These are phyloP conservation scores for Pezicula rhizophila DNA, from an alignment of 2,329 filamentous ascomycete genomes.

Conservation along the genomic window DNA sequence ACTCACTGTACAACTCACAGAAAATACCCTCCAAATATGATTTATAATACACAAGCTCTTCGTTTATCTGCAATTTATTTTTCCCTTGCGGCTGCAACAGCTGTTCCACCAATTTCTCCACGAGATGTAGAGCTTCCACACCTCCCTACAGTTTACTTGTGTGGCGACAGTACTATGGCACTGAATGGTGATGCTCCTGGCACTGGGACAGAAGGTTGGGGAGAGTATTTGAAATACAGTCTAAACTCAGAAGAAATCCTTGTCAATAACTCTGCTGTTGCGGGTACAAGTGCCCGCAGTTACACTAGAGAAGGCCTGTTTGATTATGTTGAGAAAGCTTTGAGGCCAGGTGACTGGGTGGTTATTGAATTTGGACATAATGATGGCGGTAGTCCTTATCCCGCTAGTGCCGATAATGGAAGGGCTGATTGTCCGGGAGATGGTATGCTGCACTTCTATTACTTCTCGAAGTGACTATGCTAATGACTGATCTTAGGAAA, in stretches of 20 bases:
- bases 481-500: constrained; percentile 7
- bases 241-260: constrained; percentile 1
- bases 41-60: no score
- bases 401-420: constrained; percentile 51
- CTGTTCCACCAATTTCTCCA: no score
- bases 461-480: not conserved
- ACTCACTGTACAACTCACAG: no score
- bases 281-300: constrained; percentile 58
- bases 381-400: constrained; percentile 48
- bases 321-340: constrained; percentile 43
- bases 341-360: constrained; percentile 56
- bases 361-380: constrained; percentile 71
- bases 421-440: constrained; percentile 48
- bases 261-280: constrained; percentile 52
- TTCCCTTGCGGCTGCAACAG: no score
- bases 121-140: not conserved
- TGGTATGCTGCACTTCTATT: constrained; percentile 14
- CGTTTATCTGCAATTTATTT: no score
- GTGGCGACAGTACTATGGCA: constrained; percentile 16
- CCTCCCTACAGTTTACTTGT: constrained; percentile 4
- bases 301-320: constrained; percentile 63
- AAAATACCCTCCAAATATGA: no score
- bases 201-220: constrained; percentile 16
- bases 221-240: constrained; percentile 19
- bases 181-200: constrained; percentile 12